Evolutionary conservation across 768 basidiomycete species (phyloP).

Genomic region (Fomitopsis pulvina): DNA sequence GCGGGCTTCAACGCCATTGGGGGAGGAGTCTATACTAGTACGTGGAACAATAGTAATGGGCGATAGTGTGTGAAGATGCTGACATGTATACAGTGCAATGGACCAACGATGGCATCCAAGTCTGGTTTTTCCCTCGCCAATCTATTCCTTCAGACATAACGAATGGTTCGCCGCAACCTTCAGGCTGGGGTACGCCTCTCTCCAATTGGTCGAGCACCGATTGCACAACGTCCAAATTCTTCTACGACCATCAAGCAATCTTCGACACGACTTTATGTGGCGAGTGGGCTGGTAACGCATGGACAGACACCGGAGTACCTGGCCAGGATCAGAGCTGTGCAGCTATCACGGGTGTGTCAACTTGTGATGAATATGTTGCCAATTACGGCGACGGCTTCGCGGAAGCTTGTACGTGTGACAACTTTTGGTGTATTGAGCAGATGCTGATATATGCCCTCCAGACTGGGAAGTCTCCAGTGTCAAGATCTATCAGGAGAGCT

Average conservation of each 20-base stretch:
- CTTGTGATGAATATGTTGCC: constrained; percentile 72
- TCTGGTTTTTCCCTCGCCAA: constrained; percentile 78
- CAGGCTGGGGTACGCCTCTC: constrained; percentile 68
- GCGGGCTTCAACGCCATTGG: constrained; percentile 71
- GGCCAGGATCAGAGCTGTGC: constrained; percentile 88
- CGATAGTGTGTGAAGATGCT: constrained; percentile 1
- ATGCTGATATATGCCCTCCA: constrained; percentile 21
- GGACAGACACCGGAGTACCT: constrained; percentile 64
- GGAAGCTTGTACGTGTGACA: constrained; percentile 67
- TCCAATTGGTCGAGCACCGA: constrained; percentile 71
- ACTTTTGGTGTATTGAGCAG: constrained; percentile 1
- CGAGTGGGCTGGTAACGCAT: constrained; percentile 83
- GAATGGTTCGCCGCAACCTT: constrained; percentile 60
- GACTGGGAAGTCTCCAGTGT: constrained; percentile 82
- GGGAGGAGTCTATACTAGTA: constrained; percentile 89
- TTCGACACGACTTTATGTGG: constrained; percentile 91
- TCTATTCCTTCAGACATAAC: constrained; percentile 74
- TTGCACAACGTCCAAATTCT: constrained; percentile 77
- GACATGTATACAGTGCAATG: constrained; percentile 53
- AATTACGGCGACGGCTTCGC: constrained; percentile 63
- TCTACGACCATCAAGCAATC: constrained; percentile 68
- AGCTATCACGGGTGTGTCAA: constrained; percentile 73
- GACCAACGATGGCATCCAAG: constrained; percentile 65
- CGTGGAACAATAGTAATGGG: constrained; percentile 27
- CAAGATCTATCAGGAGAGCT: constrained; percentile 53